phyloP scores from a whole-genome alignment of 2,329 filamentous ascomycete species.

The Allantophomopsis lycopodina region DNA sequence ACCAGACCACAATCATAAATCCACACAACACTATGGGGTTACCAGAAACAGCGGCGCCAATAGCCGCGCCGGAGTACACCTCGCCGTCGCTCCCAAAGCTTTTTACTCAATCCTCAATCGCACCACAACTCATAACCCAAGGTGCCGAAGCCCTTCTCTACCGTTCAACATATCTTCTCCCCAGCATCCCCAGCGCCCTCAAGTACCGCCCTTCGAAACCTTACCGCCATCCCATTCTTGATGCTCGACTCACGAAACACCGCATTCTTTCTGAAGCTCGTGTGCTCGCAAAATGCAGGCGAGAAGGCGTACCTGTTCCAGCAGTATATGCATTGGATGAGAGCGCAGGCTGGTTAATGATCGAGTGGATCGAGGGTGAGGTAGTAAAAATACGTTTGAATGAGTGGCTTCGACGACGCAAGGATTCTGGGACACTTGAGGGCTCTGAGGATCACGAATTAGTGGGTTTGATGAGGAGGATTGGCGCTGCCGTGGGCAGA shows the following conservation, averaged over 20 bases:
- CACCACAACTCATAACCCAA: slow-evolving; percentile 67
- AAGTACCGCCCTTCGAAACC: slow-evolving; percentile 87
- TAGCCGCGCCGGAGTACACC: background rate
- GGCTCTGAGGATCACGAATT: slow-evolving; percentile 35
- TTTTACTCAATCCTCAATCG: slow-evolving; percentile 44
- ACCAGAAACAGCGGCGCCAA: no score
- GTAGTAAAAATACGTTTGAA: slow-evolving; percentile 61
- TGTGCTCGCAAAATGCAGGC: slow-evolving; percentile 64
- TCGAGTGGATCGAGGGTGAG: slow-evolving; percentile 71
- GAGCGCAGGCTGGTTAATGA: slow-evolving; percentile 56
- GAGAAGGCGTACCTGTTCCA: slow-evolving; percentile 72
- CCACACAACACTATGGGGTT: no score
- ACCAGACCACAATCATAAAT: no score
- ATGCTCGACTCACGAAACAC: slow-evolving; percentile 73
- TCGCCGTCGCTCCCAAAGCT: slow-evolving; percentile 40
- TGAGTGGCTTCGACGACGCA: slow-evolving; percentile 40
- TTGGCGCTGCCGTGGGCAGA: slow-evolving; percentile 58
- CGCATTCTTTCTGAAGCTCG: slow-evolving; percentile 82
- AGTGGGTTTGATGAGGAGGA: slow-evolving; percentile 49
- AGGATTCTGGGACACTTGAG: slow-evolving; percentile 15
- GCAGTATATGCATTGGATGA: slow-evolving; percentile 60
- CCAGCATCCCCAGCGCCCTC: slow-evolving; percentile 58
- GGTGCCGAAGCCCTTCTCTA: slow-evolving; percentile 94
- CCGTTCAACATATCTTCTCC: slow-evolving; percentile 65
- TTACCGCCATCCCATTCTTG: slow-evolving; percentile 83